phyloP scores from a whole-genome alignment of 306 rosid species.

The Vigna mungo region DNA sequence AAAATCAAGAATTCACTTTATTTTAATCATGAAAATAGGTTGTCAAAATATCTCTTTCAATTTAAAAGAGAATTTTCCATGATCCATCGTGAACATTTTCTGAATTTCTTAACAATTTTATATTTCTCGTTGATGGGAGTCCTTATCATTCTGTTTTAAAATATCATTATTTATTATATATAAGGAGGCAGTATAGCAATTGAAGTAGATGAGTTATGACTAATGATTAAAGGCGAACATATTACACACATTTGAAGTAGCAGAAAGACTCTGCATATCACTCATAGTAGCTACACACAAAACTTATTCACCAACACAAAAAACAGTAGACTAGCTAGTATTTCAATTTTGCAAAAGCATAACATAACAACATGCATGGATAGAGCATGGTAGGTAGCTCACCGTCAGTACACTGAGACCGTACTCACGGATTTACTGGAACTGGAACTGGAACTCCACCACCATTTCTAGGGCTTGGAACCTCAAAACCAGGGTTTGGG shows the following conservation, averaged over 20 bases:
- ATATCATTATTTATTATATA: no score
- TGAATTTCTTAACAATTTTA: no score
- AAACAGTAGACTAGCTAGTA: background rate
- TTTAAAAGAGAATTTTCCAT: no score
- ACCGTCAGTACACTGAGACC: no score
- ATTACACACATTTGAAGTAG: conserved; percentile 9
- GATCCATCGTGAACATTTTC: no score
- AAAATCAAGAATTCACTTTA: no score
- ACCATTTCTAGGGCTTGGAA: conserved; percentile 60
- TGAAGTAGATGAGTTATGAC: background rate
- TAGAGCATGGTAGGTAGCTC: conserved; percentile 15
- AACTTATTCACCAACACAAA: conserved; percentile 39
- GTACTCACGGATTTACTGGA: conserved; percentile 49
- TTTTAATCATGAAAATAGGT: no score
- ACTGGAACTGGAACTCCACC: conserved; percentile 45
- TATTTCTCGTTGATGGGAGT: no score
- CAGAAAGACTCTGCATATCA: conserved; percentile 12
- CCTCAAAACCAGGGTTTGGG: conserved; percentile 78
- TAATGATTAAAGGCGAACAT: background rate
- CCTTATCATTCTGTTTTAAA: no score
- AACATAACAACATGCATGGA: conserved; percentile 9
- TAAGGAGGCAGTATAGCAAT: no score
- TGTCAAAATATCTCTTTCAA: no score
- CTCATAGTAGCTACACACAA: conserved; percentile 2
- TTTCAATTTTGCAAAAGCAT: background rate